These are phyloP conservation scores for Rubroboletus pulcherrimus DNA, from an alignment of 768 basidiomycete genomes.

Conservation along the genomic window DNA sequence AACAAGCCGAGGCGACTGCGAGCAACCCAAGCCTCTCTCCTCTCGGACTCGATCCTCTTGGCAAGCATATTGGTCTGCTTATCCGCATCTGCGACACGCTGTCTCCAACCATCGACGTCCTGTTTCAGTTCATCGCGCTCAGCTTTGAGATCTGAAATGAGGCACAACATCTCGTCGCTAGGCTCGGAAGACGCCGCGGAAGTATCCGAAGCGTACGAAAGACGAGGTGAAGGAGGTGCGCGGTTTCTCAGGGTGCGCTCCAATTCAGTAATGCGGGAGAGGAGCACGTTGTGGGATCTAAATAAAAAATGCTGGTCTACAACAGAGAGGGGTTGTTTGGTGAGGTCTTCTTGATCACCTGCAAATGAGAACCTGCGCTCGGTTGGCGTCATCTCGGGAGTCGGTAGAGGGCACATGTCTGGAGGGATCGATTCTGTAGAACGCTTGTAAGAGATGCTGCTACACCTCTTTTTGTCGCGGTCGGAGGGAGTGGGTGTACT, in stretches of 20 bases:
- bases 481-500: conserved; percentile 23
- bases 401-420: conserved; percentile 52
- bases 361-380: conserved; percentile 40
- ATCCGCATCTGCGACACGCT: conserved; percentile 72
- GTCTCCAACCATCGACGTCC: conserved; percentile 86
- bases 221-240: conserved; percentile 43
- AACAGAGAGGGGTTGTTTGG: conserved; percentile 53
- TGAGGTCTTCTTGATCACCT: conserved; percentile 16
- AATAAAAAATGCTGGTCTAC: conserved; percentile 84
- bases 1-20: conserved; percentile 64
- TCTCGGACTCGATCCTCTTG: conserved; percentile 70
- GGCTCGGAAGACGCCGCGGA: conserved; percentile 43
- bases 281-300: conserved; percentile 78
- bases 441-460: conserved; percentile 73
- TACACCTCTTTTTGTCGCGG: conserved; percentile 44
- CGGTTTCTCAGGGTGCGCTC: conserved; percentile 58
- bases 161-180: conserved; percentile 73
- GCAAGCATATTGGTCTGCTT: conserved; percentile 62
- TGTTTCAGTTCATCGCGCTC: conserved; percentile 87
- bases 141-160: conserved; percentile 74
- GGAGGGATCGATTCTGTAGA: conserved; percentile 37
- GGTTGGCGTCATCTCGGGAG: conserved; percentile 73
- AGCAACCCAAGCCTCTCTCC: conserved; percentile 81
- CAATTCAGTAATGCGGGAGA: conserved; percentile 77
- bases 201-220: conserved; percentile 48